Percentiles rank a stretch among this genome's conserved stretches.
Conservation (phyloP, 768 basidiomycete species). For the Pleurotus cornucopiae region DNA sequence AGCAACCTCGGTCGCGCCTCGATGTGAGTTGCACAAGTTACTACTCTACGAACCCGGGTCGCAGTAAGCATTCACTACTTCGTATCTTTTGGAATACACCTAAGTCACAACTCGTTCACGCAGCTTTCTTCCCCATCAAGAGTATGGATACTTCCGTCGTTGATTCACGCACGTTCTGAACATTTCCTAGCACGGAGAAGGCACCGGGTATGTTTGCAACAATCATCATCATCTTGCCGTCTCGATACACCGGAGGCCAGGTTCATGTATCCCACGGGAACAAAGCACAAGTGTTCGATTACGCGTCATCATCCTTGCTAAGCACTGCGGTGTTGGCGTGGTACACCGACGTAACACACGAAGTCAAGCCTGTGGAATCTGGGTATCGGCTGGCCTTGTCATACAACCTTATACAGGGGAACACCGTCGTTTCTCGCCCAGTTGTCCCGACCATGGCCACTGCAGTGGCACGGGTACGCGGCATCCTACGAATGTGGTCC, state of each 20-base stretch:
- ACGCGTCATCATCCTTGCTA: constrained; percentile 23
- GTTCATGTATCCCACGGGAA: constrained; percentile 37
- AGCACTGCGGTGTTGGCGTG: constrained; percentile 39
- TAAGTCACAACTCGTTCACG: neutral
- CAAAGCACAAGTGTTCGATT: constrained; percentile 29
- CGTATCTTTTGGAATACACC: no score
- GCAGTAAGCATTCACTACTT: constrained; percentile 30
- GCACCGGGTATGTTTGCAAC: constrained; percentile 49
- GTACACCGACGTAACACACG: constrained; percentile 51
- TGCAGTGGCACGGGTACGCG: constrained; percentile 19
- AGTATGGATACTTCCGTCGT: constrained; percentile 26
- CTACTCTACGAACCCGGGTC: constrained; percentile 45
- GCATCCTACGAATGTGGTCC: constrained; percentile 34
- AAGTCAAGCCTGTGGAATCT: constrained; percentile 42
- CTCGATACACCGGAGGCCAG: constrained; percentile 40
- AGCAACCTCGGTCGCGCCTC: constrained; percentile 20
- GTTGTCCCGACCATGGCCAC: constrained; percentile 20
- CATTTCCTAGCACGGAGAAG: constrained; percentile 37
- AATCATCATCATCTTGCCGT: constrained; percentile 42
- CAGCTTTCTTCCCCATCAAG: constrained; percentile 43
- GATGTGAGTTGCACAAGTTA: constrained; percentile 41
- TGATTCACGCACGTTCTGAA: neutral
- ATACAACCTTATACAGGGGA: constrained; percentile 44
- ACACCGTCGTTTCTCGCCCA: constrained; percentile 22
- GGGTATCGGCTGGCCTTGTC: constrained; percentile 49